Base-by-base conservation (phyloP, 345 rosid species). In the Reutealis trisperma region DNA sequence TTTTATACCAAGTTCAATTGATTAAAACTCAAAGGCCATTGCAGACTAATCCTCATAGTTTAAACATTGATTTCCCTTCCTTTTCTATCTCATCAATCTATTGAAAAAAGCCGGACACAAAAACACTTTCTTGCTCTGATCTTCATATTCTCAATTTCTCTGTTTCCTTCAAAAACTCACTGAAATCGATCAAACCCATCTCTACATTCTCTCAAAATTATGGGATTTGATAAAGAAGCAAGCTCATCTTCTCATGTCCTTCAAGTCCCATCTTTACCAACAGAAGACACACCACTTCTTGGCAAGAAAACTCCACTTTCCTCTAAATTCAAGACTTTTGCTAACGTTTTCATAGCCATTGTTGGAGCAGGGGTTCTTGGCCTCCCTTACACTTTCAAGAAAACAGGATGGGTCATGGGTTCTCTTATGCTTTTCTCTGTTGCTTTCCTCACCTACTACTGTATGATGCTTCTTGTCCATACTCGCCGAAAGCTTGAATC, bases 251-350 rank as follows among this genome's bases (percentile, higher is more conserved):
- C 91, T 5, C 64, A 76, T 32, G 67, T 78, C 57, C 78, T 83
- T 30, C 70, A 75, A n/a, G 77, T 79, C 0, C 85, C 86, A 22
- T 21, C 71, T 0, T n/a, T 64, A 18, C 70, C 80, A 18, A 77
- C 58, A 63, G 97, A 94, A 76, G 89, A 90, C 83, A 89, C 98
- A 19, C 96, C 98, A 8, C 93, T 92, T 10, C 60, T 94, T 59
- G 88, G 90, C 45, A 84, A 82, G 51, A 72, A 47, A 41, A 57
- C 75, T 45, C 89, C 87, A 3, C 72, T 90, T 1, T 93, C 96
- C 0, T 87, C 93, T 25, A 91, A 73, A 34, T 72, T 82, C 74
- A 73, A 78, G 49, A 79, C 81, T 21, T 73, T 79, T 51, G 77
- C 81, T n/a, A 79, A 79, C 11, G 63, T 73, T 1, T 79, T 79